phyloP scores from a whole-genome alignment of 768 basidiomycete species.

The Rhodotorula kratochvilovae region DNA sequence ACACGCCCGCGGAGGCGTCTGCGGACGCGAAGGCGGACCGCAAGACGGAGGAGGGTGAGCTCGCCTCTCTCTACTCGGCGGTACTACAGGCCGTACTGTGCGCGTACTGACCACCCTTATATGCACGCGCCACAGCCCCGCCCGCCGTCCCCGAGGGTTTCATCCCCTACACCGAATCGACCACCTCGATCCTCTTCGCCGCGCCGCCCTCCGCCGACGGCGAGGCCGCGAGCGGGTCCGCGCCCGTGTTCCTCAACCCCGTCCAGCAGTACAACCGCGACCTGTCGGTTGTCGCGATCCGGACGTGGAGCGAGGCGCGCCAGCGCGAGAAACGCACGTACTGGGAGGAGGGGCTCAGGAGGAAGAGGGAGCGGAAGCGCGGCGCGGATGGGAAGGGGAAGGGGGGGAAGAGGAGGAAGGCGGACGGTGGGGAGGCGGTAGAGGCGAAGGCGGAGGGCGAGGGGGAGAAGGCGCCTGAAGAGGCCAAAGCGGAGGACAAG shows the following conservation, averaged over 20 bases:
- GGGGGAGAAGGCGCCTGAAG: neutral
- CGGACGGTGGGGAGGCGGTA: constrained; percentile 1
- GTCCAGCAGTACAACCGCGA: constrained; percentile 98
- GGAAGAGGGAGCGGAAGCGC: constrained; percentile 51
- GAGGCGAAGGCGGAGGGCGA: constrained; percentile 1
- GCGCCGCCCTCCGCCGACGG: constrained; percentile 1
- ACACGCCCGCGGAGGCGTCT: neutral
- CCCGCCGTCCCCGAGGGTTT: constrained; percentile 22
- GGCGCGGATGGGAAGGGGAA: neutral
- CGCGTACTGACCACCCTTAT: neutral
- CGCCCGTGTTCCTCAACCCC: constrained; percentile 91
- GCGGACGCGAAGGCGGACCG: no score
- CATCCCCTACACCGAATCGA: constrained; percentile 31
- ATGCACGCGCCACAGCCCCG: neutral
- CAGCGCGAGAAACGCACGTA: constrained; percentile 61
- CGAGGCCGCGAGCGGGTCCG: constrained; percentile 42
- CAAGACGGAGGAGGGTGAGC: neutral
- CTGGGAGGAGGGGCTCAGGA: constrained; percentile 51
- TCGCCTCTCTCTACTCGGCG: neutral
- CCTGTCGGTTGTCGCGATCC: constrained; percentile 81
- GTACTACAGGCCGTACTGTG: no score
- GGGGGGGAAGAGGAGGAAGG: constrained; percentile 24
- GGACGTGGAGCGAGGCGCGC: constrained; percentile 74
- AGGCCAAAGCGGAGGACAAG: neutral
- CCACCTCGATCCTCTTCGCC: constrained; percentile 38